Base-by-base conservation (phyloP, 352 stramenopile genomes). In the Phytopythium mirpurense region DNA sequence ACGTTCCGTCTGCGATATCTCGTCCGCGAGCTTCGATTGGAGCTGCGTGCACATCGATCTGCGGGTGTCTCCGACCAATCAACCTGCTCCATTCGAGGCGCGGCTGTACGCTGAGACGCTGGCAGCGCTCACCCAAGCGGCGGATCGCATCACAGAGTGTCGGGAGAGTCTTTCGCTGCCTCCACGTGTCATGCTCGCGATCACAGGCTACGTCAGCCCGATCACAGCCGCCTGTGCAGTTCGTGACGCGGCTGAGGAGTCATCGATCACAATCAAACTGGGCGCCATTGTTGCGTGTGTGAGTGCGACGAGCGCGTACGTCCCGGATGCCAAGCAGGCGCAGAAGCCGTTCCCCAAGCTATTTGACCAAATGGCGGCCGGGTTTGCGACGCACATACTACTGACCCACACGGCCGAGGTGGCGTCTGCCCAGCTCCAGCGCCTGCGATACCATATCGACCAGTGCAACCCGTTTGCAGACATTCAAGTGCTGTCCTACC, bases 391-490 rank as follows among this genome's bases (percentile, higher is more conserved):
- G 5, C 71, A 87, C 53, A 58, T 81, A 1, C 63, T 92, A 7
- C 43, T 90, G n/a, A 87, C 67, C 2, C 70, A 87, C 34, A 76
- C 57, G 6, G 34, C 51, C 7, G 72, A 92, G n/a, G 51, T 89
- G 0, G 51, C 69, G 0, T 18, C 63, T 16, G 65, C 36, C 2
- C 44, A 65, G 2, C 56, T 90, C 0, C 70, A 79, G 3, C 64
- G 78, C 16, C 53, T 92, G n/a, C 72, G 82, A 8, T 87, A 75
- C 37, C 82, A 60, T 44, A 80, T 92, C 24, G 71, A 88, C 40
- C 66, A 86, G 19, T 62, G 60, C 26, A 90, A 90, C 54, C 68
- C 82, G 43, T 92, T 90, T 27, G 76, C 75, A 0, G 79, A 90
- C 48, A 68, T 90, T 9, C 72, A 87, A 31, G 73, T 86, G 19